Conservation (phyloP, 2,329 filamentous ascomycete species). For the Ophiostoma tasmaniense region DNA sequence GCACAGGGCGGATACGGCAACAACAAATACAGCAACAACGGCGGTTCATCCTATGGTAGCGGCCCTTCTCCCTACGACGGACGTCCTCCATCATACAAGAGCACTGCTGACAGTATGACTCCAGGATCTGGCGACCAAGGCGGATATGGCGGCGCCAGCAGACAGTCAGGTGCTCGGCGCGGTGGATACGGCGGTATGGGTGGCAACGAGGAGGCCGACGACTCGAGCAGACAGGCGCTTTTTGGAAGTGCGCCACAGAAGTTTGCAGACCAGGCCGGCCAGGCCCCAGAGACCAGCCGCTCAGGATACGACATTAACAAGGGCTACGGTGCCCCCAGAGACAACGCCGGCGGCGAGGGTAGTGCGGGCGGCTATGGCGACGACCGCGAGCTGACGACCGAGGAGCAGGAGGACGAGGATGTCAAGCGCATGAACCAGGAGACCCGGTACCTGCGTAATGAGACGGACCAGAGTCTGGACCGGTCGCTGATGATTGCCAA, state of each 20-base stretch:
- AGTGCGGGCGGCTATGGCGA: constrained; percentile 51
- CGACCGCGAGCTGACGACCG: constrained; percentile 70
- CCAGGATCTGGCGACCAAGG: constrained; percentile 21
- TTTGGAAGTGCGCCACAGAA: constrained; percentile 49
- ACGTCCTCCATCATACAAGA: constrained; percentile 19
- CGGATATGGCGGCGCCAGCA: constrained; percentile 23
- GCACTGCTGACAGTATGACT: constrained; percentile 18
- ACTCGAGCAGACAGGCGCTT: constrained; percentile 53
- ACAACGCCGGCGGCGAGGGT: neutral
- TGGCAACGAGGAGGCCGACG: constrained; percentile 35
- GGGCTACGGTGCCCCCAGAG: neutral
- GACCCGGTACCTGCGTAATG: constrained; percentile 66
- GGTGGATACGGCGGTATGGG: constrained; percentile 56
- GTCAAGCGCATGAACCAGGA: constrained; percentile 65
- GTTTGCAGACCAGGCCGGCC: constrained; percentile 27
- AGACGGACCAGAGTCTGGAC: constrained; percentile 46
- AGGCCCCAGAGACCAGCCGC: constrained; percentile 40
- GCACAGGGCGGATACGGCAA: constrained; percentile 42
- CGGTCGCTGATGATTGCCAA: constrained; percentile 61
- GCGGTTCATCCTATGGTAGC: constrained; percentile 21
- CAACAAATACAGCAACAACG: constrained; percentile 44
- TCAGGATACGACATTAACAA: constrained; percentile 6
- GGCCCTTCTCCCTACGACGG: constrained; percentile 10
- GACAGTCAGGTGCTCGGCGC: constrained; percentile 29
- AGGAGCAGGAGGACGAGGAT: constrained; percentile 66